Base-by-base conservation (phyloP, 208 protist genomes). In the Herpetomonas muscarum region DNA sequence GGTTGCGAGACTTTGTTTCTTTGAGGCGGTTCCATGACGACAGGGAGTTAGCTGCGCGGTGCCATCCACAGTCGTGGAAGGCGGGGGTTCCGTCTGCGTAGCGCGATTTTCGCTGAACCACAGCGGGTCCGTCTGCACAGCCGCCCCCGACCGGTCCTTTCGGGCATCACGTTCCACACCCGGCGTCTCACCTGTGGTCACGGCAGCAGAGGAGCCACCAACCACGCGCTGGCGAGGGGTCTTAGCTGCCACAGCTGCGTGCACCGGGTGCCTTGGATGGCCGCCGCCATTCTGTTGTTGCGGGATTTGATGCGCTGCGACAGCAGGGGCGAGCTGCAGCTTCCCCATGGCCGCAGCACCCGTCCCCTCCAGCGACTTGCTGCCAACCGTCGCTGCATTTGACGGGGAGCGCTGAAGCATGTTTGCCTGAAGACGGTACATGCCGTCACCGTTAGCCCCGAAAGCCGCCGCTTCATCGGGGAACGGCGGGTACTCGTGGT, bases 371-470 rank as follows among this genome's bases (percentile, higher is more conserved):
- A 46, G 10, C 41, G 41, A 46, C 41, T 46, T 46, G 42, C 67
- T 74, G 9, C 67, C 67, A 42, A 74, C 67, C 4, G 67, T 74
- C 15, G 67, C 67, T 15, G 58, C 67, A 12, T 67, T 74, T 1
- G 67, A 74, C 12, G 55, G 60, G 31, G 48, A 63, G 24, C 67
- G 39, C 28, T 63, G 53, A 17, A 61, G 59, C 26, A 4, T 28
- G n/a, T 29, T 47, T 3, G 60, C 61, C 3, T 67, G 49, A 9
- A 26, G 44, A 10, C 7, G 39, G 36, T 52, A 21, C 6, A 50
- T 56, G 30, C 51, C 50, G 2, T 47, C 44, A 22, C 25, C 22
- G 3, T 17, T 22, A 10, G 29, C n/a, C n/a, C n/a, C 48, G n/a
- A 26, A 19, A 15, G 22, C 7, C 4, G 21, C 26, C 12, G 9